Conservation (phyloP, 345 rosid species). For the Combretum micranthum region DNA sequence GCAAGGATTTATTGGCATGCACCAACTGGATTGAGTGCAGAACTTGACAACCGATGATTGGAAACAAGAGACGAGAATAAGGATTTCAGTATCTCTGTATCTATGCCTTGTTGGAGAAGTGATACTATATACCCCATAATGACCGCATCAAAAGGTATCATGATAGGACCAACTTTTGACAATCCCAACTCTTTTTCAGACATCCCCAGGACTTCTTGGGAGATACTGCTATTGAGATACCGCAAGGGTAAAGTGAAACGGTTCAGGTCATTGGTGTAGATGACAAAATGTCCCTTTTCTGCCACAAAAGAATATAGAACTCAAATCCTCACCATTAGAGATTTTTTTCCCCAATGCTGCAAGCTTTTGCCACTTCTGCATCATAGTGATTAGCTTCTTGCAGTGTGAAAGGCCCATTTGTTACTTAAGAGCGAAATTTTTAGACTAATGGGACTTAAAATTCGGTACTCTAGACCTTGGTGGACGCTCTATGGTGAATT, state of each 20-base stretch:
- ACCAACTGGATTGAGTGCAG: too few relatives aligned
- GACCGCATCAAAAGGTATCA: constrained; percentile 20
- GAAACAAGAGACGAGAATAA: background rate
- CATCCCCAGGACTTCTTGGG: constrained; percentile 26
- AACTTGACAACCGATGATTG: too few relatives aligned
- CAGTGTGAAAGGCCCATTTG: background rate
- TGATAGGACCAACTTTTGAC: constrained; percentile 20
- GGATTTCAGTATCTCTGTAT: constrained; percentile 25
- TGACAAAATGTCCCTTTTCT: constrained; percentile 14
- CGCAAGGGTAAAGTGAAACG: constrained; percentile 8
- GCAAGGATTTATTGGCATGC: too few relatives aligned
- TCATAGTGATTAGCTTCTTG: constrained; percentile 15
- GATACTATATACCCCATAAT: constrained; percentile 20
- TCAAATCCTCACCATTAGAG: too few relatives aligned
- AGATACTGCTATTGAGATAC: constrained; percentile 15
- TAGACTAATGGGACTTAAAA: too few relatives aligned
- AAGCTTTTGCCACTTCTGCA: constrained; percentile 20
- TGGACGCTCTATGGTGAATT: too few relatives aligned
- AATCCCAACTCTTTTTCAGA: constrained; percentile 34
- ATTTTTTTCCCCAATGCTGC: background rate
- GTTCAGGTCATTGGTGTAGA: constrained; percentile 20
- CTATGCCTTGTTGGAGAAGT: constrained; percentile 16
- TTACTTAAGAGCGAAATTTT: too few relatives aligned
- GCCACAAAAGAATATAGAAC: too few relatives aligned
- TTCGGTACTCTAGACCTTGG: too few relatives aligned